Base-by-base conservation (phyloP, 2,329 filamentous ascomycete genomes). In the Ophiostoma angusticollis region DNA sequence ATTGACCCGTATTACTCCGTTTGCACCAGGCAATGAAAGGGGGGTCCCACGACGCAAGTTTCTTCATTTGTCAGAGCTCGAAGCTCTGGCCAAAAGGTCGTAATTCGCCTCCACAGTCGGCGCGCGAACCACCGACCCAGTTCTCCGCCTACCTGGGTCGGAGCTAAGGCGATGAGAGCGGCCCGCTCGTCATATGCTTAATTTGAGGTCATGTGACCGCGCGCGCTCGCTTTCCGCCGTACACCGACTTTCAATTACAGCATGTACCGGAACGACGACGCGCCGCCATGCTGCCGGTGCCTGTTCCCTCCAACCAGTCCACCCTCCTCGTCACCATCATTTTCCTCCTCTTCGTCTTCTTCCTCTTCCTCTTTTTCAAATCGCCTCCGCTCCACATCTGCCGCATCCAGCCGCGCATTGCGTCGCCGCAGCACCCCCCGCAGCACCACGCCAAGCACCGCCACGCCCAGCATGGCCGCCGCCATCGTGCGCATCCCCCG, bases 401-500 rank as follows among this genome's bases (percentile, higher is more conserved):
- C 52, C 27, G 41, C 42, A 37, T 69, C 65, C 42, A 67, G 53
- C 41, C 48, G 58, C 13, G 56, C 47, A 49, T 82, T 82, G 52
- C 63, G 58, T 38, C 64, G 54, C 32, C 53, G 54, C 25, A 83
- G 52, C 22, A 74, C 63, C n/a, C 62, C 42, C 39, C 78, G 65
- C 56, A 82, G 54, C 9, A 58, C 50, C 23, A 65, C 45, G 0
- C 75, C 74, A 42, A 82, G 50, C 0, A 64, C 42, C 2, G 72
- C 75, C 5, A 82, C 78, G 1, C 61, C 56, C 3, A 69, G 46
- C 78, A 84, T 80, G 42, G 76, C 77, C 9, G 54, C 61, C 0
- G 74, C 72, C 49, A 78, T 83, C 1, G 68, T 61, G 22, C 58
- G 59, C 75, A 82, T 82, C 3, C 79, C 78, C 1, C 50, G 58